Evolutionary conservation across 768 basidiomycete genomes (phyloP).

Genomic region (Trametes punicea): DNA sequence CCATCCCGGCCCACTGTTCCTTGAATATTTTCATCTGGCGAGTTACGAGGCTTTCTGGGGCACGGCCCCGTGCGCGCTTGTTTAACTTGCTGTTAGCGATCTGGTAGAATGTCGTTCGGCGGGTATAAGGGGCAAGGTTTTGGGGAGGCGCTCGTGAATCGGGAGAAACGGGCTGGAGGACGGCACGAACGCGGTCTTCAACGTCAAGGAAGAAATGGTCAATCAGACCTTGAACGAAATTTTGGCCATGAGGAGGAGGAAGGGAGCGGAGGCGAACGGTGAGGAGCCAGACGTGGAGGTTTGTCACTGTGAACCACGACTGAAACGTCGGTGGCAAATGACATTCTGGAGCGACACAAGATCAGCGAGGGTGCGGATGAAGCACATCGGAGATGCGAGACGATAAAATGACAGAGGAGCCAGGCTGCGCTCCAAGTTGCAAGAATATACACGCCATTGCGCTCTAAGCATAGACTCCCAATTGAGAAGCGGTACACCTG

Average conservation of each 20-base stretch:
- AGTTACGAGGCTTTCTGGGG: constrained; percentile 75
- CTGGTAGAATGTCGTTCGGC: constrained; percentile 27
- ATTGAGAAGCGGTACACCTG: too few relatives aligned
- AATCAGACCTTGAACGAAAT: constrained; percentile 77
- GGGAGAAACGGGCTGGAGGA: constrained; percentile 37
- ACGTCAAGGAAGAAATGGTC: constrained; percentile 96
- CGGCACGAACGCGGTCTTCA: constrained; percentile 82
- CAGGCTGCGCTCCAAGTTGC: too few relatives aligned
- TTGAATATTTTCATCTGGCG: constrained; percentile 90
- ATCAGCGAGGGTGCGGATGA: neutral
- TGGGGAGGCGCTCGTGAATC: constrained; percentile 20
- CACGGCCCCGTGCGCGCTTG: constrained; percentile 36
- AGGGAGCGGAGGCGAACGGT: constrained; percentile 85
- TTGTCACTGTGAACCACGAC: constrained; percentile 93
- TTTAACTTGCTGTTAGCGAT: constrained; percentile 17
- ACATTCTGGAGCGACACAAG: constrained; percentile 52
- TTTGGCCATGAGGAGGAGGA: constrained; percentile 57
- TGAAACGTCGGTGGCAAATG: constrained; percentile 90
- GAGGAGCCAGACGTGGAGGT: constrained; percentile 89
- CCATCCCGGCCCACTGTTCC: constrained; percentile 87
- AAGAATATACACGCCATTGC: too few relatives aligned
- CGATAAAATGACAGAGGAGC: too few relatives aligned
- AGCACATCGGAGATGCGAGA: neutral
- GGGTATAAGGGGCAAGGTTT: constrained; percentile 26
- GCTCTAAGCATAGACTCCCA: too few relatives aligned